Evolutionary conservation across 2,329 filamentous ascomycete species (phyloP), one percentile per base, ranked within the genome.

Genomic region (Alternaria metachromatica): DNA sequence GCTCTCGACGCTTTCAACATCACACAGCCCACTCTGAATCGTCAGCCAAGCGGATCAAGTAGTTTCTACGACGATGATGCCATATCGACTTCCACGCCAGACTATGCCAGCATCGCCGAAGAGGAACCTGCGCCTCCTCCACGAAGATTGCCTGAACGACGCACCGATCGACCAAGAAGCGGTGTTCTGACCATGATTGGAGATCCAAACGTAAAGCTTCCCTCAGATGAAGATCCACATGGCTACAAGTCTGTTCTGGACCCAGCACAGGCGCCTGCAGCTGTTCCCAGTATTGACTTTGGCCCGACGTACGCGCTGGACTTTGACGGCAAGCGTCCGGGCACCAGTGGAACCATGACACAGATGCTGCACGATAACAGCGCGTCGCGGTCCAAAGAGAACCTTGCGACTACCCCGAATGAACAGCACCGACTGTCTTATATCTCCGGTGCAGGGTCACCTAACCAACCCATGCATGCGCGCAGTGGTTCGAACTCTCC

Each of bases 171-270:
- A 62, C 91, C 92, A 15, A 87, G 95, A 66, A 91, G 92, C 67
- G 94, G 94, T 53, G 89, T 94, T 7, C 83, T 95, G 76, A 94
- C 91, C 76, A 93, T 91, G 2, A 89, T 94, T 11, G 94, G 93
- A 45, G 80, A 83, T 54, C 81, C 83, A 7, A 82, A 82, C 37
- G 72, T 82, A n/a, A 76, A 75, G 15, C 63, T 68, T 62, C 81
- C 79, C 45, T 78, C 80, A 37, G 81, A 83, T 28, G 72, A 83
- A 64, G 82, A 81, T 51, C 83, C 84, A 58, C 82, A 84, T 15
- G 84, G 79, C 80, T 63, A 82, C 76, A 63, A 84, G 84, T 67
- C 68, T 71, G 76, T 56, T 61, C 8, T 61, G 65, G 26, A 71
- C 66, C 57, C 63, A 37, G 18, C 44, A 53, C 55, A 67, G 65